Evolutionary conservation across 805 yeast genomes (phyloP).

Genomic region (Crinitomyces ghanaensis): DNA sequence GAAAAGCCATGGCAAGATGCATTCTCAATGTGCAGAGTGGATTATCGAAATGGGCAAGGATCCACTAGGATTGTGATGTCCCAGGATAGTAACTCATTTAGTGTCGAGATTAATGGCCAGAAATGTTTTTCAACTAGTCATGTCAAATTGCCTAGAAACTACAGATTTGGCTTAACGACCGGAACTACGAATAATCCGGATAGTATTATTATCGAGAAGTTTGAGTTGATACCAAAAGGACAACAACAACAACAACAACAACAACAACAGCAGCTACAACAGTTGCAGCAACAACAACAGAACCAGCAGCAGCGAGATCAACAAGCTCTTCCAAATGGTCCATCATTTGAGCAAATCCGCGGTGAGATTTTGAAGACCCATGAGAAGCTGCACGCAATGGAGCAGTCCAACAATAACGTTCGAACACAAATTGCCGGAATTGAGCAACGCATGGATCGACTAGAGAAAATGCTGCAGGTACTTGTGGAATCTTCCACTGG

Average conservation of each 20-base stretch:
- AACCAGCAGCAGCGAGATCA: neutral
- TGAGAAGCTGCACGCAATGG: neutral
- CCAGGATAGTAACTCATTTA: conserved; percentile 22
- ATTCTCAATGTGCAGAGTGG: conserved; percentile 26
- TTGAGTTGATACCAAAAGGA: conserved; percentile 10
- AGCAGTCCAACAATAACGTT: no score
- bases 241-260: neutral
- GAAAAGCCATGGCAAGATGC: conserved; percentile 22
- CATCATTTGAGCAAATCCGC: neutral
- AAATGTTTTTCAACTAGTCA: conserved; percentile 25
- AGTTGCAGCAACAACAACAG: neutral
- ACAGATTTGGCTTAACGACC: conserved; percentile 28
- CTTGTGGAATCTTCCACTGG: conserved; percentile 10
- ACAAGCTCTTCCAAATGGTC: neutral
- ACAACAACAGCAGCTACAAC: neutral
- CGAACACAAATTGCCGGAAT: conserved; percentile 1
- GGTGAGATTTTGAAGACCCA: neutral
- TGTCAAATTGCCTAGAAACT: conserved; percentile 24
- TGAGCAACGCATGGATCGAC: conserved; percentile 10
- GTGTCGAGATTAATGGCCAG: conserved; percentile 29
- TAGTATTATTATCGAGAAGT: conserved; percentile 11
- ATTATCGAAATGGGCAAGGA: conserved; percentile 26
- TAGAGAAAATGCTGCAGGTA: conserved; percentile 9
- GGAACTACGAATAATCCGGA: conserved; percentile 14
- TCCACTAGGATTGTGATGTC: conserved; percentile 23